Percentiles rank a stretch among this genome's conserved stretches.
Evolutionary conservation across 78 protist species (phyloP).

Genomic region (Dictyostelium capitatum): DNA sequence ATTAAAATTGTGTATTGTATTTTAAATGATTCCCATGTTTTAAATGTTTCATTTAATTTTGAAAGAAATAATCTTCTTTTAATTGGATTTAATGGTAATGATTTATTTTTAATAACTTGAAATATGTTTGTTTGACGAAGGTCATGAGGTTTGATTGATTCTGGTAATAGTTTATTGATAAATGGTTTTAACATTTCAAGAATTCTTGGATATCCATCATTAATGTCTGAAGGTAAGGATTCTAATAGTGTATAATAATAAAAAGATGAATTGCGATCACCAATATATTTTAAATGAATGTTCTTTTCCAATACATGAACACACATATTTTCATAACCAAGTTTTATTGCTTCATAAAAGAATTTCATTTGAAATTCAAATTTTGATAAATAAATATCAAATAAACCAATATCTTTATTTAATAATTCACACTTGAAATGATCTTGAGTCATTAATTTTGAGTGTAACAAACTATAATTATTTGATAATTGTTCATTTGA

Average conservation of each 20-base stretch:
- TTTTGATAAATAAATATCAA: background rate
- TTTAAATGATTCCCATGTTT: too few species aligned
- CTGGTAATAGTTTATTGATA: background rate
- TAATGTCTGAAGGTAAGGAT: background rate
- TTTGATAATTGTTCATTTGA: background rate
- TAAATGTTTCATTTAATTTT: background rate
- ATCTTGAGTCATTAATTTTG: background rate
- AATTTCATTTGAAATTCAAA: background rate
- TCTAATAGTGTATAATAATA: background rate
- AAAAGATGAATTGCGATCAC: background rate
- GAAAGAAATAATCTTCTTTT: too few species aligned
- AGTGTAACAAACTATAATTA: background rate
- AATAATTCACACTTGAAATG: background rate
- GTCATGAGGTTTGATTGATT: background rate
- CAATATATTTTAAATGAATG: background rate
- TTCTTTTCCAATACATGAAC: background rate
- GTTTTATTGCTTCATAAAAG: background rate
- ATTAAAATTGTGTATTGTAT: too few species aligned
- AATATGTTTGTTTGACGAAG: background rate
- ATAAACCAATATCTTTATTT: background rate
- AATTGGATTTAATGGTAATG: background rate
- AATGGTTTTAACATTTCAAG: background rate
- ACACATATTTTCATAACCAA: background rate
- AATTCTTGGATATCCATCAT: background rate
- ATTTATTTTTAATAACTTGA: background rate